Conservation (phyloP, 2,329 filamentous ascomycete species). For the Colletotrichum musicola region DNA sequence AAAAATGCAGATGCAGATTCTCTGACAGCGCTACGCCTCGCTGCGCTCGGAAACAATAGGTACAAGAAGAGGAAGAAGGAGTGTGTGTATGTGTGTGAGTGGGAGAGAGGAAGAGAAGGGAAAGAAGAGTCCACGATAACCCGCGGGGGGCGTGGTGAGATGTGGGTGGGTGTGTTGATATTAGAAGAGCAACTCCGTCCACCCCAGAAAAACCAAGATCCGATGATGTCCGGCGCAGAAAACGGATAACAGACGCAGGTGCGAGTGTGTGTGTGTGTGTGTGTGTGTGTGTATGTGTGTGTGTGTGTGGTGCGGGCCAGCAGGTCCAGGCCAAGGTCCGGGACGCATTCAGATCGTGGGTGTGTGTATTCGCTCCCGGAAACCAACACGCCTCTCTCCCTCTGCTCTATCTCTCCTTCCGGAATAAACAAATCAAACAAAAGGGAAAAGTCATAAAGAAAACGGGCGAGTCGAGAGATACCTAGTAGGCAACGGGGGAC, state of each 20-base stretch:
- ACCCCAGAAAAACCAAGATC: neutral
- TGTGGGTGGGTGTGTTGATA: conserved; percentile 3
- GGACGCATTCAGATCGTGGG: neutral
- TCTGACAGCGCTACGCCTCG: neutral
- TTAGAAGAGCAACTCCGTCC: neutral
- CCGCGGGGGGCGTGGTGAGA: neutral
- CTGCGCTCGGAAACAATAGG: neutral
- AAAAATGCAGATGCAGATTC: neutral
- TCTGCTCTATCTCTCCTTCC: too few relatives aligned
- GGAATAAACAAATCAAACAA: too few relatives aligned
- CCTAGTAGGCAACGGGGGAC: neutral
- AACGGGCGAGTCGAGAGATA: neutral
- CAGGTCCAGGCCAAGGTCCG: neutral
- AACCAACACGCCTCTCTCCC: too few relatives aligned
- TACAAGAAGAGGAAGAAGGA: too few relatives aligned
- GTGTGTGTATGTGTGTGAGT: too few relatives aligned
- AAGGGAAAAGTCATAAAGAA: too few relatives aligned
- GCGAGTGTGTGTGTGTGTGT: neutral
- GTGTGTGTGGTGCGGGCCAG: neutral
- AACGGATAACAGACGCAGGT: neutral
- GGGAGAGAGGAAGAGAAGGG: too few relatives aligned
- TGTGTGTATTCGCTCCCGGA: neutral
- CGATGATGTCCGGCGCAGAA: neutral
- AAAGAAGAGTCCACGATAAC: too few relatives aligned
- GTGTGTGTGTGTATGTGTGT: neutral